Evolutionary conservation across 805 yeast species (phyloP), one percentile per base, ranked within the genome.

Genomic region (Kodamaea kaohsiungensis): DNA sequence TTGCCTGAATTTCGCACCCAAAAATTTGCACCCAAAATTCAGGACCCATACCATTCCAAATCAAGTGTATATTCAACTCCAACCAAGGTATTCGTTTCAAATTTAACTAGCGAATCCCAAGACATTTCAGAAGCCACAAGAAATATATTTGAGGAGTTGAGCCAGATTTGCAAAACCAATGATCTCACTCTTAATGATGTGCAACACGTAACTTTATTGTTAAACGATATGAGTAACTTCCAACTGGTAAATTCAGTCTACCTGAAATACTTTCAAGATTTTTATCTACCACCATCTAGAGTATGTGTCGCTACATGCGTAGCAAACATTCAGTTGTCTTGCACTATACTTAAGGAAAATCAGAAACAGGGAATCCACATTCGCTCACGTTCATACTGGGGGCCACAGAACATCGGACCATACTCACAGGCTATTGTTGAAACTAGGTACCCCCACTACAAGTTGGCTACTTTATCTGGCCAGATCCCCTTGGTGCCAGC

Each of bases 341-440:
- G 87, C 13, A 73, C 80, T 12, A 79, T 80, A 0, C 62, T 84
- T 15, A 59, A 68, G 22, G 62, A 70, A 7, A 51, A 48, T 2
- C 3, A 27, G 15, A 87, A 87, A 60, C 72, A 71, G 30, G 97
- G 98, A 0, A 73, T 93, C 13, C 98, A 95, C 64, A 91, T 95
- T 7, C 93, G 95, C 62, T 91, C 98, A 1, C 78, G 92, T 55
- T 91, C 98, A 42, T 92, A 89, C 67, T 95, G 99, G 99, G 98
- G 98, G 0, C 99, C 99, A 0, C 93, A 96, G 38, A 95, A 95
- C 61, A 95, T 95, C 46, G 99, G 99, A 0, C 99, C 99, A 0
- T 95, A 95, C 66, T 93, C 99, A 0, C 99, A 95, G 69, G 82
- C 92, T 0, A 83, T 85, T 9, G 68, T 80, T 3, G 55, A 55